Conservation (phyloP, 2,329 filamentous ascomycete genomes). For the Metarhizium sp. region DNA sequence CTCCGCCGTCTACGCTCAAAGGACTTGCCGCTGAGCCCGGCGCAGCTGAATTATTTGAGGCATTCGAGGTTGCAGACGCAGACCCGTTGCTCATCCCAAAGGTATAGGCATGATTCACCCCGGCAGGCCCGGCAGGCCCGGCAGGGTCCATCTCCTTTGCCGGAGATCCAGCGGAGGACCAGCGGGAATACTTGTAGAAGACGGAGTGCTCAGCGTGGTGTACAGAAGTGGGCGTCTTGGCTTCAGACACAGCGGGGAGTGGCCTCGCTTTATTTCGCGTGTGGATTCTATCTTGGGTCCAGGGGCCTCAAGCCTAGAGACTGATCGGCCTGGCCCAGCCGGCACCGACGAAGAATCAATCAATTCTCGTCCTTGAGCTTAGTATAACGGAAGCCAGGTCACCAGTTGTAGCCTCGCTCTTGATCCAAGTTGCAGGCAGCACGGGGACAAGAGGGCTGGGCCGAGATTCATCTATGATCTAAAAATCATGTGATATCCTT, state of each 20-base stretch:
- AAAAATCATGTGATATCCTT: not conserved
- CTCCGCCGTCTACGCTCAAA: not conserved
- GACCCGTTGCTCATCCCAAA: not conserved
- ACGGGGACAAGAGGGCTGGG: not conserved
- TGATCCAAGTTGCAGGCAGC: not conserved
- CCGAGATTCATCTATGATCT: not conserved
- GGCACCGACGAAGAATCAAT: too few relatives aligned
- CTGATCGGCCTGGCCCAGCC: not conserved
- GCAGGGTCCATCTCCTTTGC: not conserved
- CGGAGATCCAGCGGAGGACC: not conserved
- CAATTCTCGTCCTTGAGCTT: not conserved
- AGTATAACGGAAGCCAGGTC: not conserved
- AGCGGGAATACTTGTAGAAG: not conserved
- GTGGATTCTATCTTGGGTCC: not conserved
- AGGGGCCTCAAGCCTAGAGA: not conserved
- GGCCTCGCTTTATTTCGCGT: not conserved
- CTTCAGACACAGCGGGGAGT: not conserved
- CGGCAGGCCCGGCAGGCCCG: not conserved
- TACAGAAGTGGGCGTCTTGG: too few relatives aligned
- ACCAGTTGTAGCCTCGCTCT: not conserved
- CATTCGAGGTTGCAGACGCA: not conserved
- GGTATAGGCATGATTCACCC: not conserved
- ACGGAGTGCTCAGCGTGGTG: not conserved
- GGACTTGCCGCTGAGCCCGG: constrained; percentile 3
- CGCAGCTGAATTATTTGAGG: not conserved